Conservation (phyloP, 1,284 basidiomycete species). For the Puccinia sorghi region DNA sequence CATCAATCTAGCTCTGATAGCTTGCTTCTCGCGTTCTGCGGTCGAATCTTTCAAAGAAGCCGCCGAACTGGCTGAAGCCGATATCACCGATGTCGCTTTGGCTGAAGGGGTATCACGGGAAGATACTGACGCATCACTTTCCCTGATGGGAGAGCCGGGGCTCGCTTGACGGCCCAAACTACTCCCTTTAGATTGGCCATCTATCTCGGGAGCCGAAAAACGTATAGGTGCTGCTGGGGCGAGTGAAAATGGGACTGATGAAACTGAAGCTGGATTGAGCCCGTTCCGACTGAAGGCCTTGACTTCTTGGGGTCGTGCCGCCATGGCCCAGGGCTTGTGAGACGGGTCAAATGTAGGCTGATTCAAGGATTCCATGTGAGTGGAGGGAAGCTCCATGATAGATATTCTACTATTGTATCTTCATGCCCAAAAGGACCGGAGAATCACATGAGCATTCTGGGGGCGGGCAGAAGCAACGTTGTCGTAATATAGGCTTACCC, state of each 20-base stretch:
- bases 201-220: conserved; percentile 17
- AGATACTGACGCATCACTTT: not conserved
- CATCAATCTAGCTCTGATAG: conserved; percentile 27
- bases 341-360: not conserved
- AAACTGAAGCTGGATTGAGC: conserved; percentile 30
- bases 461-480: not conserved
- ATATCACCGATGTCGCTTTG: conserved; percentile 5
- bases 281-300: not conserved
- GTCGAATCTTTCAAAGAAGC: conserved; percentile 3
- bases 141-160: not conserved
- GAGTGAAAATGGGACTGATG: conserved; percentile 41
- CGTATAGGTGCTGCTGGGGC: conserved; percentile 37
- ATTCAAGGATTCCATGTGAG: not conserved
- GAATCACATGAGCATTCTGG: not conserved
- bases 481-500: conserved; percentile 13
- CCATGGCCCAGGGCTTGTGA: conserved; percentile 6
- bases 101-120: not conserved
- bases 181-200: not conserved
- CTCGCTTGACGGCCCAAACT: not conserved
- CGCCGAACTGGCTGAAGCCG: conserved; percentile 13
- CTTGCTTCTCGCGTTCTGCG: conserved; percentile 19
- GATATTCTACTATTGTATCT: not conserved
- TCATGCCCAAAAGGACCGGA: not conserved
- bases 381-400: not conserved
- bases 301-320: not conserved